Percentiles rank a stretch among this genome's conserved stretches.
These are phyloP conservation scores for Phytophthora sansomeana DNA, from an alignment of 352 stramenopile species.

Conservation along the genomic window DNA sequence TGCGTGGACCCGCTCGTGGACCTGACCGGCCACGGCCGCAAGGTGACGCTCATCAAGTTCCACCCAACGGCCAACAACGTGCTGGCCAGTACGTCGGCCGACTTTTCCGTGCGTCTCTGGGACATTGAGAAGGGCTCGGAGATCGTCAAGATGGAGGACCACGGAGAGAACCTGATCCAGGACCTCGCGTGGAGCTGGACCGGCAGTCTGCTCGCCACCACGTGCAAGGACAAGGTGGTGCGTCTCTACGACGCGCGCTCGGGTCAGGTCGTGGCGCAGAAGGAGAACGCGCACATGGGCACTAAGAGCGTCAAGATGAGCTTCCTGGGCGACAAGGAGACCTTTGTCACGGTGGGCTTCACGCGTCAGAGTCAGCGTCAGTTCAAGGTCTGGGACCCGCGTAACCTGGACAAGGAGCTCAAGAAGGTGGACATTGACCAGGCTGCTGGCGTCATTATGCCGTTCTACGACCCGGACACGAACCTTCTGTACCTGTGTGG, in stretches of 20 bases:
- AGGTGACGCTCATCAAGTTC: conserved; percentile 98
- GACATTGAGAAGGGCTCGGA: conserved; percentile 97
- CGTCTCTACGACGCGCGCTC: conserved; percentile 96
- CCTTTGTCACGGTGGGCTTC: conserved; percentile 98
- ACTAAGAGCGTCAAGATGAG: conserved; percentile 98
- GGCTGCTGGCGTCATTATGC: conserved; percentile 98
- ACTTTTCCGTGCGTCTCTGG: conserved; percentile 98
- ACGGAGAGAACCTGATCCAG: conserved; percentile 95
- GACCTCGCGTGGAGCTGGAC: conserved; percentile 98
- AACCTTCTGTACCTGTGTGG: conserved; percentile 98
- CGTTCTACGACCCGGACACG: conserved; percentile 98
- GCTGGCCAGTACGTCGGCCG: conserved; percentile 94
- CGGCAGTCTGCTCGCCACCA: conserved; percentile 94
- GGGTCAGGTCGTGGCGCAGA: conserved; percentile 73
- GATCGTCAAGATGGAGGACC: conserved; percentile 88
- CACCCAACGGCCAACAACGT: conserved; percentile 98
- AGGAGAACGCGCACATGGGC: conserved; percentile 96
- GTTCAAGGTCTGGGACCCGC: conserved; percentile 91
- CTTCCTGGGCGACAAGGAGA: conserved; percentile 96
- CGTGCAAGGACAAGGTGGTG: conserved; percentile 99
- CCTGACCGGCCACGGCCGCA: conserved; percentile 94
- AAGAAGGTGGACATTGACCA: conserved; percentile 98
- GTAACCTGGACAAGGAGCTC: conserved; percentile 93
- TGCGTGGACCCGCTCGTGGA: conserved; percentile 97
- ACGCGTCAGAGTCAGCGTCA: conserved; percentile 96